Evolutionary conservation across 2,329 filamentous ascomycete genomes (phyloP), one percentile per base, ranked within the genome.

Genomic region (Passalora sequoiae): DNA sequence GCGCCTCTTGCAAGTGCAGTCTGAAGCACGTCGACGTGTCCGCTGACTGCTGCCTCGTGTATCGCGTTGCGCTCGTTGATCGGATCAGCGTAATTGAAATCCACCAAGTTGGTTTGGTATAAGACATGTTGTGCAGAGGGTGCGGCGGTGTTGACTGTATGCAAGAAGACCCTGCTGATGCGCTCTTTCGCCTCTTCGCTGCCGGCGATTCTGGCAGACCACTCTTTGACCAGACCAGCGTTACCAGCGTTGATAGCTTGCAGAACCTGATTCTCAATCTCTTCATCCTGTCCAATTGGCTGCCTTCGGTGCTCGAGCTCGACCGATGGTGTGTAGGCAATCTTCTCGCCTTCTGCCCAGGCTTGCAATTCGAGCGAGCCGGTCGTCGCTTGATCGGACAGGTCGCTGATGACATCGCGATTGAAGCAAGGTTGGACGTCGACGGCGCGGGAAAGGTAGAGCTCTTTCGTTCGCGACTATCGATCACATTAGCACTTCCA

Each of bases 371-470:
- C 92, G 56, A 97, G 83, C 27, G 95, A 72, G 57, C 89, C 94
- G n/a, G 89, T 96, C 0, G 92, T 97, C 6, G 92, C 92, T 69
- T 95, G 89, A 56, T 98, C 92, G 4, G 92, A 96, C 8, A 98
- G 77, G 60, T 94, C 91, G 66, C 89, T 94, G 61, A 98, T 94
- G 56, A 97, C 89, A 54, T 94, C 87, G 33, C 91, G 83, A 66
- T 98, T 97, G 76, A 97, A 98, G 66, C 94, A 97, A 5, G 92
- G 92, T 61, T 97, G 92, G 6, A 97, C 89, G 66, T 98, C 92
- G 50, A 98, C 91, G 6, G 92, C 92, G 47, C 92, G 79, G 7
- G 94, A 94, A 25, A 98, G 81, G 63, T 97, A 98, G 29, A 97
- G 78, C 69, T 97, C 92, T 67, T 98, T 98, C 47, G 92, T 96